Percentiles rank a stretch among this genome's conserved stretches.
phyloP scores from a whole-genome alignment of 2,329 filamentous ascomycete species.

The Trichoderma hamatum region DNA sequence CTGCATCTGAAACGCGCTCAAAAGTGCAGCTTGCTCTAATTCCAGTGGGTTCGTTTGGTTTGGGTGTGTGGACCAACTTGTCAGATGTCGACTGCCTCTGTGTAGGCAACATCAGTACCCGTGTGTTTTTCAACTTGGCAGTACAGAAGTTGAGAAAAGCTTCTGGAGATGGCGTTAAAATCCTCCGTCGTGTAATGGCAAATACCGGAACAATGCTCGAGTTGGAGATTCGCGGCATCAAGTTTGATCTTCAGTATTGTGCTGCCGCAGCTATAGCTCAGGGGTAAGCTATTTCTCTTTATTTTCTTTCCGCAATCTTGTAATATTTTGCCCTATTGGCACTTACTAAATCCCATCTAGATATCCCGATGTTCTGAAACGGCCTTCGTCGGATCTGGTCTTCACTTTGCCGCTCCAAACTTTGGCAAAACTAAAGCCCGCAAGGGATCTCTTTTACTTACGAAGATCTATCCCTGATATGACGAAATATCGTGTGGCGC shows the following conservation, averaged over 20 bases:
- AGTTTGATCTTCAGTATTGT: constrained; percentile 69
- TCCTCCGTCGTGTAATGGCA: constrained; percentile 61
- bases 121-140: constrained; percentile 63
- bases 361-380: constrained; percentile 52
- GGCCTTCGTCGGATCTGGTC: constrained; percentile 54
- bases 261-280: constrained; percentile 59
- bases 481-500: constrained; percentile 59
- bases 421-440: constrained; percentile 65
- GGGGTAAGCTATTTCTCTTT: constrained; percentile 38
- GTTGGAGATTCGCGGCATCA: constrained; percentile 59
- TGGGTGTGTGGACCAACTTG: constrained; percentile 61
- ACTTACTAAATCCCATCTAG: constrained; percentile 30
- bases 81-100: constrained; percentile 70
- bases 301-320: background rate
- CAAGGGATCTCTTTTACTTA: constrained; percentile 64
- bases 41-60: constrained; percentile 67
- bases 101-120: constrained; percentile 63
- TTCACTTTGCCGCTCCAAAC: constrained; percentile 60
- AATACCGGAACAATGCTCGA: constrained; percentile 67
- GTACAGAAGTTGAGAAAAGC: constrained; percentile 57
- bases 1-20: constrained; percentile 27
- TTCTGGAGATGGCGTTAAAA: constrained; percentile 46
- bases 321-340: background rate
- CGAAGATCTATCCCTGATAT: constrained; percentile 62
- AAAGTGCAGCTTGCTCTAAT: constrained; percentile 52